Evolutionary conservation across 2,329 filamentous ascomycete species (phyloP).

Genomic region (Monosporascus sp.): DNA sequence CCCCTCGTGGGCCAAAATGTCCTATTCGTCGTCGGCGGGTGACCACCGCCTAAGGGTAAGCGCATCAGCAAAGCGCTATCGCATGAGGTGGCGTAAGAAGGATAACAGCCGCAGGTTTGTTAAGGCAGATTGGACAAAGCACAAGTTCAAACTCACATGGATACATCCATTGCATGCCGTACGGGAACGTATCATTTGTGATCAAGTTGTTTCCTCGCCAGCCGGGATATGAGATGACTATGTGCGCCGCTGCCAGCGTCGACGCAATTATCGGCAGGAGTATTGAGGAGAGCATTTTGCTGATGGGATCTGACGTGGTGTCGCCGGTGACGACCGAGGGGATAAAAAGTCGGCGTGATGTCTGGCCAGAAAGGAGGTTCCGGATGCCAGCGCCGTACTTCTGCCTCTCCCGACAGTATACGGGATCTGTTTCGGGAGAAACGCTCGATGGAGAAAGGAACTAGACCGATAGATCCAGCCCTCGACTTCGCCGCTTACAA

Average conservation of each 20-base stretch:
- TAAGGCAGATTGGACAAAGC: not conserved
- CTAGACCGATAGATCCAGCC: too few relatives aligned
- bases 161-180: slow-evolving; percentile 93
- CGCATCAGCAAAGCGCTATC: not conserved
- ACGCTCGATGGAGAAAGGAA: too few relatives aligned
- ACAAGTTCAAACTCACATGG: slow-evolving; percentile 62
- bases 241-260: slow-evolving; percentile 59
- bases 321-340: not conserved
- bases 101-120: not conserved
- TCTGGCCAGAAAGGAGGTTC: not conserved
- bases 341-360: too few relatives aligned
- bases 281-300: slow-evolving; percentile 43
- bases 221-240: slow-evolving; percentile 79
- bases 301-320: not conserved
- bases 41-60: slow-evolving; percentile 67
- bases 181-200: slow-evolving; percentile 73
- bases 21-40: slow-evolving; percentile 70
- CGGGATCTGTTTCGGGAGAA: too few relatives aligned
- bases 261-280: slow-evolving; percentile 40
- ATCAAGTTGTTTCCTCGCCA: slow-evolving; percentile 84
- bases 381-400: not conserved
- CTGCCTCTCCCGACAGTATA: too few relatives aligned
- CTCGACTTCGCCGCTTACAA: too few relatives aligned
- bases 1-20: slow-evolving; percentile 88
- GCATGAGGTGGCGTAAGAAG: too few relatives aligned